Base-by-base conservation (phyloP, 257 asterid species). In the Ajuga chamaepitys region DNA sequence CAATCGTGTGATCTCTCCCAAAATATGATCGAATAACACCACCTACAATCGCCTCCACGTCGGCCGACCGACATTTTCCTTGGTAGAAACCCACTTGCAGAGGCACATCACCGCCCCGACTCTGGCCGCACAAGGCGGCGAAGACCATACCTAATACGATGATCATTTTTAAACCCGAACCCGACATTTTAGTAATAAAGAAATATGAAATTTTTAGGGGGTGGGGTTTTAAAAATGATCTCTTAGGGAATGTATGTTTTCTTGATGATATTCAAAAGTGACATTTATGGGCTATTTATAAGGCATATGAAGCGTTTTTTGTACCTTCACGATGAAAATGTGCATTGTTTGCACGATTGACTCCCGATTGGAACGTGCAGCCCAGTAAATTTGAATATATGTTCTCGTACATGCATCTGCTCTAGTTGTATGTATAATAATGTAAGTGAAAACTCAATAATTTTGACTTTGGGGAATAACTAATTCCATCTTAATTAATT, bases 61-160 rank as follows among this genome's bases (percentile, higher is more conserved):
- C 78, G 14, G 34, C 54, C 1, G 30, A 1, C 25, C 56, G 26
- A 44, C 86, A 85, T 68, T 80, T 80, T 25, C 86, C 83, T 5
- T 4, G 7, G 58, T 85, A 85, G 62, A 73, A 85, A 18, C 79
- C 91, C 30, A 57, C 67, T 63, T 55, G 35, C 17, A 77, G 80
- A 2, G 68, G 50, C 42, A 42, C 41, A 8, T 10, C 26, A 5
- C 41, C 78, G 20, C 70, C 73, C 0, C 2, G 32, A 28, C 78
- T 45, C 8, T 50, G 58, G 48, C 68, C 12, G 40, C 46, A 44
- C 47, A 66, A 37, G 21, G 69, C 30, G 26, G 48, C 63, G 2
- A 76, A 42, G 13, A 67, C 22, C 4, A 77, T 14, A 18, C 62
- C 40, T 58, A 75, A 14, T 3, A 22, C 16, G 17, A 64, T 21